Evolutionary conservation across 2,329 filamentous ascomycete genomes (phyloP).

Genomic region (Lachnellula arida): DNA sequence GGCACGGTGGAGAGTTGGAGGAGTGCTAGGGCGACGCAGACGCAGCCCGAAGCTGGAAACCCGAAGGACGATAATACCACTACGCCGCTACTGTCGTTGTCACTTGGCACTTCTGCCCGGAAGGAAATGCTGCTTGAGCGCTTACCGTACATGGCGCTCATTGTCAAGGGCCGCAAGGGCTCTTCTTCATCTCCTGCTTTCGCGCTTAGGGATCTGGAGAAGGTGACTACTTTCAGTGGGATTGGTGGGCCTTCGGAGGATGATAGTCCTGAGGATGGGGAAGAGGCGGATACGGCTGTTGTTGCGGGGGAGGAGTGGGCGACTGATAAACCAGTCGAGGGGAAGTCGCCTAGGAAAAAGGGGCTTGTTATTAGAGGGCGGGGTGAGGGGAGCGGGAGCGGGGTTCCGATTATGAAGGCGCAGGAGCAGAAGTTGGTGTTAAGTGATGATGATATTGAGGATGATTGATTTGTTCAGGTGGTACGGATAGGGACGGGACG

Average conservation of each 20-base stretch:
- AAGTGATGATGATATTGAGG: conserved; percentile 83
- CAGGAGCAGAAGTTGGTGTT: conserved; percentile 64
- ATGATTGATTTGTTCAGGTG: conserved; percentile 34
- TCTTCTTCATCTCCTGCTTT: conserved; percentile 10
- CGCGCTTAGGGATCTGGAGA: conserved; percentile 38
- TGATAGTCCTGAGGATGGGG: conserved; percentile 43
- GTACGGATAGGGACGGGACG: background rate
- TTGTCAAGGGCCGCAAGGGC: conserved; percentile 39
- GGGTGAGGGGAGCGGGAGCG: conserved; percentile 14
- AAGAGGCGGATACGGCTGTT: conserved; percentile 38
- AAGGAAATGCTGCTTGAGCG: conserved; percentile 77
- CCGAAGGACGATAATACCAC: conserved; percentile 25
- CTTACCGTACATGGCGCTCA: conserved; percentile 76
- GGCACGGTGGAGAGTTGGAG: conserved; percentile 33
- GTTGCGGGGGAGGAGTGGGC: conserved; percentile 49
- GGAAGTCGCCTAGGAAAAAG: conserved; percentile 46
- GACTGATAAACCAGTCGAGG: conserved; percentile 56
- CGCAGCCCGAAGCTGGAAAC: conserved; percentile 1
- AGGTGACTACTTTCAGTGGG: conserved; percentile 32
- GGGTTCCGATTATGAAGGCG: conserved; percentile 18
- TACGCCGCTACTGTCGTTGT: conserved; percentile 51
- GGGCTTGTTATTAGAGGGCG: conserved; percentile 26
- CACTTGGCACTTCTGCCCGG: conserved; percentile 58
- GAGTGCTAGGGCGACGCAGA: conserved; percentile 10
- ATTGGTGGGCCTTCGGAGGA: conserved; percentile 36